Evolutionary conservation across 225 moss, liverwort and hornwort genomes (phyloP), one percentile per base, ranked within the genome.

Genomic region (Physcomitrium patens): DNA sequence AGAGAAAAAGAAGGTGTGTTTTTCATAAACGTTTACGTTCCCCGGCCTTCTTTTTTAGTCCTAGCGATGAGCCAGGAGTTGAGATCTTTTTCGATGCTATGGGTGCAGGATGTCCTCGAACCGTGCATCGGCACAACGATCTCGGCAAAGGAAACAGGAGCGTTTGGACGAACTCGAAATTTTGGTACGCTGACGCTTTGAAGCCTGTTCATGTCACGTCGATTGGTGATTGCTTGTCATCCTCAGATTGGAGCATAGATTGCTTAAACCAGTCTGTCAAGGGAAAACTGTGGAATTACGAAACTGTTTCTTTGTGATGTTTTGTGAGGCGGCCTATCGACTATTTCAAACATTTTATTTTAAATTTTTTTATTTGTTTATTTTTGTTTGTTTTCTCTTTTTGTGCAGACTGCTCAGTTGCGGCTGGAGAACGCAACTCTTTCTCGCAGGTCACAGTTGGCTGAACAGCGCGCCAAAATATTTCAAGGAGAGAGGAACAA

Each of bases 81-180:
- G n/a, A 79, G 42, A 14, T 22, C 52, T 71, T 58, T 42, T 54
- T 82, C 70, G 37, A 2, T 23, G 53, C 58, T 50, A 37, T 72
- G 76, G 68, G 66, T 81, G 75, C 75, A 85, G 88, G 76, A 88
- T 88, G 88, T 80, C 78, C 16, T 88, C 88, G 15, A 88, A 85
- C 60, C 85, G 88, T 62, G 85, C 85, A 44, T 88, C 85, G 9
- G 88, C 88, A 8, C 88, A 88, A 62, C 75, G 88, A 44, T 88
- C 85, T 5, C 82, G 88, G 59, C 85, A 85, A 64, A 77, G 85
- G 76, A 85, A 82, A 76, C 88, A 88, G 73, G 88, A 85, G 10
- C 88, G 88, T 78, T 50, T 88, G 53, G 85, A 85, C 46, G 80
- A 88, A 68, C 85, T 88, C 10, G 88, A 88, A 73, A 77, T 88